Evolutionary conservation across 2,329 filamentous ascomycete genomes (phyloP).

Genomic region (Nectriaceae sp.): DNA sequence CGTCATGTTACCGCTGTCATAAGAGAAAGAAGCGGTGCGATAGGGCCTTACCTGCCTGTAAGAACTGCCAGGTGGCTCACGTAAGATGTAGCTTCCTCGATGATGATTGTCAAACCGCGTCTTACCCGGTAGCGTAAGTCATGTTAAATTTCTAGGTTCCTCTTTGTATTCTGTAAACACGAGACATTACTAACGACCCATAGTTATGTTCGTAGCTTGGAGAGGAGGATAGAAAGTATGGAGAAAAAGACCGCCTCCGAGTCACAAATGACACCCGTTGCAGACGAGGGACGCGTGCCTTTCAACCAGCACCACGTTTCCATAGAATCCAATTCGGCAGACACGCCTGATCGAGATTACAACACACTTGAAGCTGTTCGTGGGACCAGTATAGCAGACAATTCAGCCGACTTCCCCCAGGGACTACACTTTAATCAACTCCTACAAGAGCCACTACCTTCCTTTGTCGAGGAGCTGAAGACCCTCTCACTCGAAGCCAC

Average conservation of each 20-base stretch:
- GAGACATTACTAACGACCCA: not conserved
- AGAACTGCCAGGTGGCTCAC: constrained; percentile 38
- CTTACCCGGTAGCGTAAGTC: constrained; percentile 43
- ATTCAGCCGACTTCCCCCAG: not conserved
- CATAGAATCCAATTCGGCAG: too few relatives aligned
- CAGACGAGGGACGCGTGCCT: too few relatives aligned
- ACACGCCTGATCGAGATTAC: too few relatives aligned
- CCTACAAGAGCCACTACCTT: constrained; percentile 3
- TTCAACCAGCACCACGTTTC: too few relatives aligned
- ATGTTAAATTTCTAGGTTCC: too few relatives aligned
- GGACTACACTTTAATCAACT: not conserved
- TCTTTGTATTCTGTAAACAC: too few relatives aligned
- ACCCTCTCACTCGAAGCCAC: constrained; percentile 43
- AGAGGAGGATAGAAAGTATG: constrained; percentile 24
- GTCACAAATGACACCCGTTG: too few relatives aligned
- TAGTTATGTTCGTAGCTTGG: constrained; percentile 37
- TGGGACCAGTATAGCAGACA: too few relatives aligned
- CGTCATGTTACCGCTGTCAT: constrained; percentile 42
- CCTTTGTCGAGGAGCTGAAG: constrained; percentile 37
- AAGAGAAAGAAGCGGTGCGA: constrained; percentile 46
- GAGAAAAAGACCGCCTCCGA: constrained; percentile 13
- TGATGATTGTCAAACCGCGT: constrained; percentile 38
- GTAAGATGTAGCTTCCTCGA: constrained; percentile 44
- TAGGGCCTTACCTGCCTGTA: constrained; percentile 38
- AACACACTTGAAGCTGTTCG: too few relatives aligned